phyloP scores from a whole-genome alignment of 768 basidiomycete genomes.

The Sistotremastrum niveocremeum region DNA sequence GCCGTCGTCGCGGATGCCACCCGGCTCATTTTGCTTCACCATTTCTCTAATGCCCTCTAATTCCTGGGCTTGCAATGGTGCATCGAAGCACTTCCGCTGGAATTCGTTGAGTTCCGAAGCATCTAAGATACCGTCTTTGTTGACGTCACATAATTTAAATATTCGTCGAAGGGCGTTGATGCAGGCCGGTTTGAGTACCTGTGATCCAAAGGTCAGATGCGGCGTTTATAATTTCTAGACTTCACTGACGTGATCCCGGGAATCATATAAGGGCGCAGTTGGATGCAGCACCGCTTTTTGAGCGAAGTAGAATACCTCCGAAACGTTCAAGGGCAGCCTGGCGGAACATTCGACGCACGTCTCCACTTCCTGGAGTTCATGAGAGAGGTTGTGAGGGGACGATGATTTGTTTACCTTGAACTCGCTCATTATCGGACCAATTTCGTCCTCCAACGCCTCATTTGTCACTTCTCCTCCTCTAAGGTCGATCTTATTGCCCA shows the following conservation, averaged over 20 bases:
- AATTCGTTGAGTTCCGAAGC: slow-evolving; percentile 91
- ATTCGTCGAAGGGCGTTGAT: slow-evolving; percentile 79
- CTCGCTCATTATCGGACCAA: slow-evolving; percentile 94
- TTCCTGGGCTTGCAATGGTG: slow-evolving; percentile 83
- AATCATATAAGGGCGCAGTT: slow-evolving; percentile 93
- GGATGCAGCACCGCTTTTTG: slow-evolving; percentile 97
- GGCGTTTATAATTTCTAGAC: neutral
- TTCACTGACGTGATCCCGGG: slow-evolving; percentile 75
- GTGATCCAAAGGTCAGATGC: slow-evolving; percentile 1
- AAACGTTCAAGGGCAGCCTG: slow-evolving; percentile 78
- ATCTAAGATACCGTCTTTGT: slow-evolving; percentile 89
- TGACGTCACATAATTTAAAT: slow-evolving; percentile 90
- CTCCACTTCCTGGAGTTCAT: slow-evolving; percentile 71
- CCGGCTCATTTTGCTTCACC: slow-evolving; percentile 67
- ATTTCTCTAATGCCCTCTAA: slow-evolving; percentile 93
- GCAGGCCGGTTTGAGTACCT: slow-evolving; percentile 91
- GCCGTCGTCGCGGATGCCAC: slow-evolving; percentile 62
- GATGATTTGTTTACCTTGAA: slow-evolving; percentile 60
- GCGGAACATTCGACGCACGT: slow-evolving; percentile 98
- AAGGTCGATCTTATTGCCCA: slow-evolving; percentile 97
- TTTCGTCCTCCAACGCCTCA: slow-evolving; percentile 87
- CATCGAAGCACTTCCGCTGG: slow-evolving; percentile 92
- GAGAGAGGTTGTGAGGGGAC: neutral
- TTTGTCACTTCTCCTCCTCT: slow-evolving; percentile 90
- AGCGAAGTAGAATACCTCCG: slow-evolving; percentile 96